Conservation (phyloP, 2,329 filamentous ascomycete species). For the Myotisia sp. region DNA sequence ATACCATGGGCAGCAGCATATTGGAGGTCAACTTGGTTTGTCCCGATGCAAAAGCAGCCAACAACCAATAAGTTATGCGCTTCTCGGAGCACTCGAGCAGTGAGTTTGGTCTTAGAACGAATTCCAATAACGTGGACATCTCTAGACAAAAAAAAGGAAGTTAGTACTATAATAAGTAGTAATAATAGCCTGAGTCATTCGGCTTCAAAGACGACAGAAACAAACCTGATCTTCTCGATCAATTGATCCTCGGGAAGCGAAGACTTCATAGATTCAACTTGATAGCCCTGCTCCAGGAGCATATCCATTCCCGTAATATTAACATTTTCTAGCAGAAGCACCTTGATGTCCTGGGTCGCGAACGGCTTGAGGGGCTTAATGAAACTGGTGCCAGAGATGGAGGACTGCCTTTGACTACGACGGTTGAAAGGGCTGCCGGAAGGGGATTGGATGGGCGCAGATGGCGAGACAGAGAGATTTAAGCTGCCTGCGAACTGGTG, state of each 20-base stretch:
- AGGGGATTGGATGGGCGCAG: slow-evolving; percentile 59
- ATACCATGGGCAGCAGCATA: slow-evolving; percentile 47
- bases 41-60: slow-evolving; percentile 98
- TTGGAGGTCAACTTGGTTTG: slow-evolving; percentile 42
- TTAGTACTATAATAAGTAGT: too few species aligned
- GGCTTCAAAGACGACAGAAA: too few species aligned
- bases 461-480: slow-evolving; percentile 61
- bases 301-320: slow-evolving; percentile 81
- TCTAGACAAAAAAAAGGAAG: slow-evolving; percentile 31
- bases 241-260: slow-evolving; percentile 84
- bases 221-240: slow-evolving; percentile 87
- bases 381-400: slow-evolving; percentile 19
- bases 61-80: slow-evolving; percentile 92
- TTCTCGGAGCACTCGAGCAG: slow-evolving; percentile 65
- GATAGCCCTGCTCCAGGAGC: slow-evolving; percentile 73
- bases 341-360: slow-evolving; percentile 90
- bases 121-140: slow-evolving; percentile 97
- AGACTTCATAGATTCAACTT: slow-evolving; percentile 81
- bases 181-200: too few species aligned
- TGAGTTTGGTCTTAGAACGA: slow-evolving; percentile 93
- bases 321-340: slow-evolving; percentile 87
- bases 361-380: slow-evolving; percentile 83
- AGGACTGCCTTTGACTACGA: background rate
- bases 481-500: slow-evolving; percentile 44
- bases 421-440: slow-evolving; percentile 40